Evolutionary conservation across 371 early-diverging fungal genomes (phyloP), one percentile per base, ranked within the genome.

Genomic region (Circinella minor): DNA sequence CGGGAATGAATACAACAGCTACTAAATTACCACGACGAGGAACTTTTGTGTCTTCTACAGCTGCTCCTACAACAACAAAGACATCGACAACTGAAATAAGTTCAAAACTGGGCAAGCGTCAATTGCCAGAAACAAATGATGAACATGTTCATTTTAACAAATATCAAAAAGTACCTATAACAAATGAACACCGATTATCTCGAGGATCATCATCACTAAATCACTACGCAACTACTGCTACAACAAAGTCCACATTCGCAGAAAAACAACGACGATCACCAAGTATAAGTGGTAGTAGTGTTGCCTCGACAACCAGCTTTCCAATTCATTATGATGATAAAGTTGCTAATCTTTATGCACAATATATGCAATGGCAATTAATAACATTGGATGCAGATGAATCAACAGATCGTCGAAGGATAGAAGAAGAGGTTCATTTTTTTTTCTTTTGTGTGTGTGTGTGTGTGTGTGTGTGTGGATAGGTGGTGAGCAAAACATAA

Each of bases 311-410:
- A 27, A n/a, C 37, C 4, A 2, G 20, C 10, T 15, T 2, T 37
- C 57, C 54, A 10, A 46, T 60, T 20, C 61, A 46, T 27, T 43
- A 65, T 51, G 55, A 55, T 20, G 54, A 63, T 20, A 34, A 36
- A 3, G 18, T 69, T 18, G 49, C 63, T 10, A 18, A 55, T 5
- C 36, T 51, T 20, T 66, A 71, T 43, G 63, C 62, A n/a, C 48
- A 43, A 17, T 71, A 66, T 62, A 36, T 66, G 3, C 71, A 66
- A 46, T 62, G 61, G 61, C 55, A 66, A 71, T 61, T 37, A 15
- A 18, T 71, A 3, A 38, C 66, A 18, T 43, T 65, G 14, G 38
- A 61, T 34, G 48, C 61, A 17, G 61, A 66, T 38, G 57, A 71
- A 38, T 36, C 49, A 38, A 38, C 27, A 5, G 57, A 57, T 34